Evolutionary conservation across 163 green algal genomes (phyloP).

Genomic region (Chlamydomonas reinhardtii): DNA sequence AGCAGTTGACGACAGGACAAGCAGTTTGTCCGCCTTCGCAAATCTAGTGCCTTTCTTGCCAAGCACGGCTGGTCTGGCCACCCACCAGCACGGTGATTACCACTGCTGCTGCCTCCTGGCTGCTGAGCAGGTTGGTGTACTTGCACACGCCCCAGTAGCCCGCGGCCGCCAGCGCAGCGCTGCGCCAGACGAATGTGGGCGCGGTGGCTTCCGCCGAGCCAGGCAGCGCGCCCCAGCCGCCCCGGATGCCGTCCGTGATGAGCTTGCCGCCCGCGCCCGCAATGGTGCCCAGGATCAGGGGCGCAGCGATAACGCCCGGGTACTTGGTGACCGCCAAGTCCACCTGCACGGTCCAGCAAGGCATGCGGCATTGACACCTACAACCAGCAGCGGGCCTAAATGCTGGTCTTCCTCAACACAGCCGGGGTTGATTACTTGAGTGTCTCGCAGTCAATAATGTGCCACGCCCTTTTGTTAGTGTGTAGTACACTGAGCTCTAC

Average conservation of each 20-base stretch:
- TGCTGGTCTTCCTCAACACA: too few species aligned
- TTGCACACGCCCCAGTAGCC: conserved; percentile 51
- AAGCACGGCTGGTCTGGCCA: background rate
- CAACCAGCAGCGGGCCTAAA: too few species aligned
- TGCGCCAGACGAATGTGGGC: conserved; percentile 57
- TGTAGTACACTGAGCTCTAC: too few species aligned
- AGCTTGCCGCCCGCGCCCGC: conserved; percentile 61
- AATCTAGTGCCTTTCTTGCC: too few species aligned
- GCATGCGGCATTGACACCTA: too few species aligned
- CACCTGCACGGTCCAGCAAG: conserved; percentile 34
- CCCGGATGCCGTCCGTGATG: conserved; percentile 48
- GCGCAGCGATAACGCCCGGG: conserved; percentile 61
- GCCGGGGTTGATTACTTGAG: too few species aligned
- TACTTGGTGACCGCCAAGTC: conserved; percentile 56
- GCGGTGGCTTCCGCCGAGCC: conserved; percentile 51
- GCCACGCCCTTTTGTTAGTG: too few species aligned
- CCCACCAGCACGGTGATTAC: conserved; percentile 44
- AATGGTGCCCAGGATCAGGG: conserved; percentile 66
- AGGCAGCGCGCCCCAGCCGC: conserved; percentile 42
- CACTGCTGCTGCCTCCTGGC: conserved; percentile 36
- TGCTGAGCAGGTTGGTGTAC: conserved; percentile 14
- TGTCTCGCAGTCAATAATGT: too few species aligned
- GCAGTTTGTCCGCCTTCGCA: too few species aligned
- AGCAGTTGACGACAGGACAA: too few species aligned
- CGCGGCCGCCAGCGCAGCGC: conserved; percentile 31